Percentiles rank a stretch among this genome's conserved stretches.
Conservation (phyloP, 2,329 filamentous ascomycete species). For the Fusarium abutilonis region DNA sequence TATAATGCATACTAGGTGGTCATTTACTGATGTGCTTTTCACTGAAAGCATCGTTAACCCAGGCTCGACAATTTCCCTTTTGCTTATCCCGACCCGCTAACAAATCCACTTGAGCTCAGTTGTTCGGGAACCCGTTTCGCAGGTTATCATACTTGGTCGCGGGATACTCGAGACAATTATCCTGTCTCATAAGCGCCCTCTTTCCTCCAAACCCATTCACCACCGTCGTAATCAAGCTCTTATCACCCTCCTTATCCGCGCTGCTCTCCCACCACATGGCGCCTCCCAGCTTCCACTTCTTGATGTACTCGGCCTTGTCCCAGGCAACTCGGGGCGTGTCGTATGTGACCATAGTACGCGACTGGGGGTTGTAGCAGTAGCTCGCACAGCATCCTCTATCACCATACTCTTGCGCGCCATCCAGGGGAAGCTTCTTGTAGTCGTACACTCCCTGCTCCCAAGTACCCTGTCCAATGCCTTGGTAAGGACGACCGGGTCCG, state of each 20-base stretch:
- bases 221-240: slow-evolving; percentile 75
- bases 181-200: slow-evolving; percentile 57
- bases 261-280: slow-evolving; percentile 99
- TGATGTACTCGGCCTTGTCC: slow-evolving; percentile 78
- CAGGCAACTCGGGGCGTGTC: slow-evolving; percentile 75
- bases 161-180: slow-evolving; percentile 72
- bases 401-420: slow-evolving; percentile 69
- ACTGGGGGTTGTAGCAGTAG: slow-evolving; percentile 76
- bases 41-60: neutral
- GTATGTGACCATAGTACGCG: slow-evolving; percentile 79
- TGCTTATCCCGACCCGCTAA: slow-evolving; percentile 1
- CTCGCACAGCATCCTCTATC: slow-evolving; percentile 74
- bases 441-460: slow-evolving; percentile 91
- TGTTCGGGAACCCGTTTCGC: slow-evolving; percentile 63
- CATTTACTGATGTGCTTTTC: neutral
- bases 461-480: slow-evolving; percentile 78
- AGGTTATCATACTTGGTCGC: slow-evolving; percentile 77
- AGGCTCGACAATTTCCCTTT: slow-evolving; percentile 3
- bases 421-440: slow-evolving; percentile 82
- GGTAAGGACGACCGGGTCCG: slow-evolving; percentile 75
- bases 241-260: slow-evolving; percentile 72
- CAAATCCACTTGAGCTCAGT: slow-evolving; percentile 42
- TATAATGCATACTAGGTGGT: neutral
- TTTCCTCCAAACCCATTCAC: slow-evolving; percentile 68
- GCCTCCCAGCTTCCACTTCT: slow-evolving; percentile 74